Evolutionary conservation across 306 rosid species (phyloP).

Genomic region (Inga oerstediana): DNA sequence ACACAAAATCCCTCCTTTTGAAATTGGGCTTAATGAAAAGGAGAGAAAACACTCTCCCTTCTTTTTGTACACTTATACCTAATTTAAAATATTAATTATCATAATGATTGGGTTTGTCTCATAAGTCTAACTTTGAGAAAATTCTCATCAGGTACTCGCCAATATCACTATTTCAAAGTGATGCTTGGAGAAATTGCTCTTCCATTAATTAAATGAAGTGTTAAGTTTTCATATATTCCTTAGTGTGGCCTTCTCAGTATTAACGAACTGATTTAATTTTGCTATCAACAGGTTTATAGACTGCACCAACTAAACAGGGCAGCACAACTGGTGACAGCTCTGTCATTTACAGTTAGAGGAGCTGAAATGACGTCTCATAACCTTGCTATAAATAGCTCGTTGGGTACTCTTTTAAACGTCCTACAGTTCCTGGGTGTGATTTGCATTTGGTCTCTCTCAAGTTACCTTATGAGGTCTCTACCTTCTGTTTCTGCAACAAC

Average conservation of each 20-base stretch:
- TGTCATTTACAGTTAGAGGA: constrained; percentile 91
- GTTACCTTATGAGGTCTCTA: constrained; percentile 83
- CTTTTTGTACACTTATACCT: background rate
- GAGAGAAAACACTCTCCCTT: background rate
- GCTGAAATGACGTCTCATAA: constrained; percentile 92
- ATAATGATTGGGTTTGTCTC: too few species aligned
- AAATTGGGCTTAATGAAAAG: background rate
- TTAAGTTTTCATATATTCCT: constrained; percentile 5
- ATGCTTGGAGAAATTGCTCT: background rate
- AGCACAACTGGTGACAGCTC: constrained; percentile 95
- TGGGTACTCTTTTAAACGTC: constrained; percentile 85
- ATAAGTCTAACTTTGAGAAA: background rate
- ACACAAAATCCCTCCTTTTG: constrained; percentile 4
- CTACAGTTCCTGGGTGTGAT: constrained; percentile 90
- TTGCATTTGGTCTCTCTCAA: constrained; percentile 97
- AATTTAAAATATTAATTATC: too few species aligned
- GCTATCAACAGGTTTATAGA: constrained; percentile 75
- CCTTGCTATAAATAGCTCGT: constrained; percentile 87
- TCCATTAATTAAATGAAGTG: background rate
- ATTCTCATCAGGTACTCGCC: background rate
- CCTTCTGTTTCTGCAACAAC: constrained; percentile 50
- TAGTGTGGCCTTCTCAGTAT: constrained; percentile 4
- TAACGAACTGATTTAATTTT: constrained; percentile 20
- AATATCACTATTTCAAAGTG: background rate
- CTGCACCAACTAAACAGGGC: constrained; percentile 97